Evolutionary conservation across 2,329 filamentous ascomycete genomes (phyloP).

Genomic region (Neonectria faginata): DNA sequence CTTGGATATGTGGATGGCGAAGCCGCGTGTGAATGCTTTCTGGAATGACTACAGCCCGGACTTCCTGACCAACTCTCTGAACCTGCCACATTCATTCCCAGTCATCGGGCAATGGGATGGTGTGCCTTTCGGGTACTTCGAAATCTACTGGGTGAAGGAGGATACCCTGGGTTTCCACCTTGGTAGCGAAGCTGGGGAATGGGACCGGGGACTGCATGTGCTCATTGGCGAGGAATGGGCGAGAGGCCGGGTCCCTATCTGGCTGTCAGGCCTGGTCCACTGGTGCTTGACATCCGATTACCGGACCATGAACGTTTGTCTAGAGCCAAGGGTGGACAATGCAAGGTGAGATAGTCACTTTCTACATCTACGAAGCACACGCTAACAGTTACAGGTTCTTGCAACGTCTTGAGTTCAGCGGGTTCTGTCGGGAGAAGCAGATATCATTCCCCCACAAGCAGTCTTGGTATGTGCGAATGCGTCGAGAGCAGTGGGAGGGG

Average conservation of each 20-base stretch:
- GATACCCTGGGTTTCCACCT: conserved; percentile 80
- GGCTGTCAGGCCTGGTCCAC: conserved; percentile 90
- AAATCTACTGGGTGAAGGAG: conserved; percentile 98
- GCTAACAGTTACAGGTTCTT: conserved; percentile 49
- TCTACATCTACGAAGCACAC: not conserved
- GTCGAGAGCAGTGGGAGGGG: conserved; percentile 82
- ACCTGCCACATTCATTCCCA: conserved; percentile 82
- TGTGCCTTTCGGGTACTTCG: conserved; percentile 95
- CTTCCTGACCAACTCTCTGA: conserved; percentile 76
- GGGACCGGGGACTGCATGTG: conserved; percentile 88
- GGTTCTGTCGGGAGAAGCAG: conserved; percentile 89
- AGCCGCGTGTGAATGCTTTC: conserved; percentile 83
- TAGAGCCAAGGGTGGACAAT: conserved; percentile 95
- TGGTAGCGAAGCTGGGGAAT: conserved; percentile 76
- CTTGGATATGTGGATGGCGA: conserved; percentile 89
- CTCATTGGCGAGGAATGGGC: conserved; percentile 94
- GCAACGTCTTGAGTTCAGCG: conserved; percentile 75
- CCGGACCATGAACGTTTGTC: conserved; percentile 82
- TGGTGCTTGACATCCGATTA: conserved; percentile 82
- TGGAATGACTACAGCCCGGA: conserved; percentile 78
- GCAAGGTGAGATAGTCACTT: conserved; percentile 71
- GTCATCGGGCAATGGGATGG: conserved; percentile 95
- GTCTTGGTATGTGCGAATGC: conserved; percentile 84
- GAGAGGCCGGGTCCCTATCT: conserved; percentile 81
- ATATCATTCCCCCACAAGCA: conserved; percentile 93